Evolutionary conservation across 1,139 yeast species (phyloP).

Genomic region (Taiozyma onychis): DNA sequence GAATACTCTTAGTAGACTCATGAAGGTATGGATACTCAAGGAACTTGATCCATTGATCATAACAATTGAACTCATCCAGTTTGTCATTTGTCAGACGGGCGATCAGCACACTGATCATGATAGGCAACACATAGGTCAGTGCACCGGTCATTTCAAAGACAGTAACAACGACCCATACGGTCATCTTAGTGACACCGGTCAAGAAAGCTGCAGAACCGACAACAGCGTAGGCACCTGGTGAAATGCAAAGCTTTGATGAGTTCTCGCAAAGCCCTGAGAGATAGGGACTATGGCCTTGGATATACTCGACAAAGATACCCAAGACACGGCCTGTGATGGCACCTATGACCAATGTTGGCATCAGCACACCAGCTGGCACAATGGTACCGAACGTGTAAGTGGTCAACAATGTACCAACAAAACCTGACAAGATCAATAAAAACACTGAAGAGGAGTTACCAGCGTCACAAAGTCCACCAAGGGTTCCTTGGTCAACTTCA

Average conservation of each 20-base stretch:
- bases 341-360: constrained; percentile 70
- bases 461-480: constrained; percentile 32
- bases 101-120: constrained; percentile 55
- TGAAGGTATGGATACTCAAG: constrained; percentile 27
- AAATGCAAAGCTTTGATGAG: constrained; percentile 41
- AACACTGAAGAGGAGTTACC: constrained; percentile 22
- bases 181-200: constrained; percentile 79
- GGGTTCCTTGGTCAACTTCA: constrained; percentile 10
- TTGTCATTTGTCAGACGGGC: constrained; percentile 43
- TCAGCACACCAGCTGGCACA: constrained; percentile 70
- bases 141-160: constrained; percentile 91
- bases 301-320: constrained; percentile 51
- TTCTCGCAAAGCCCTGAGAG: constrained; percentile 22
- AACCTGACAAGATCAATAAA: constrained; percentile 38
- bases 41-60: constrained; percentile 38
- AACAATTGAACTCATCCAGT: constrained; percentile 31
- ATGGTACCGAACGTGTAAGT: constrained; percentile 61
- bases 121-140: constrained; percentile 70
- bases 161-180: constrained; percentile 80
- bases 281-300: constrained; percentile 38
- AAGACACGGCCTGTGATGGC: constrained; percentile 63
- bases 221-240: constrained; percentile 83
- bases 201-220: constrained; percentile 89
- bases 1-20: constrained; percentile 18
- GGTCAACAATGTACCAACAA: constrained; percentile 52